A percentile compares a stretch with the other conserved stretches of the same genome.
phyloP scores from a whole-genome alignment of 768 basidiomycete species.

The Albatrellus ellisii region DNA sequence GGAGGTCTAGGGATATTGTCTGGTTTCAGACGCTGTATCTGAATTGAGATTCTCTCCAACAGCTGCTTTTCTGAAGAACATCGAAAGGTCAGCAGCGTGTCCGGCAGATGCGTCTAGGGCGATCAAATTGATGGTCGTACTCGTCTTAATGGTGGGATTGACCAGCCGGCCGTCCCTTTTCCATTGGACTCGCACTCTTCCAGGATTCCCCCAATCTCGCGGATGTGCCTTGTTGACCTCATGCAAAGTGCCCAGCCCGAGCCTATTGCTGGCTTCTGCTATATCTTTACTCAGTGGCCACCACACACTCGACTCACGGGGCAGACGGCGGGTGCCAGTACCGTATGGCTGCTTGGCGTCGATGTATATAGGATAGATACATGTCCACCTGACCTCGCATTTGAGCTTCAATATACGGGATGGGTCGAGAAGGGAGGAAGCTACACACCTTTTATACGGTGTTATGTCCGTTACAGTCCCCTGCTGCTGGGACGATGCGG shows the following conservation, averaged over 20 bases:
- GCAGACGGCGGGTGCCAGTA: conserved; percentile 71
- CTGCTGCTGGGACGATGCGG: conserved; percentile 15
- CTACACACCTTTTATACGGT: conserved; percentile 68
- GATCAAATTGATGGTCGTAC: conserved; percentile 30
- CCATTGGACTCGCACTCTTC: conserved; percentile 87
- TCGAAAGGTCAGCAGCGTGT: conserved; percentile 1
- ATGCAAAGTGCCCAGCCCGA: conserved; percentile 73
- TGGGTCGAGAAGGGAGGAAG: neutral
- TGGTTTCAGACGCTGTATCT: conserved; percentile 62
- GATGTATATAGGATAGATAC: conserved; percentile 93
- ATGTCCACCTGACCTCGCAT: conserved; percentile 64
- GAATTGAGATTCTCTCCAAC: conserved; percentile 57
- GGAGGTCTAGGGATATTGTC: conserved; percentile 57
- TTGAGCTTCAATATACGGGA: neutral
- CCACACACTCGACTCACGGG: conserved; percentile 72
- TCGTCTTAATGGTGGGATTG: conserved; percentile 60
- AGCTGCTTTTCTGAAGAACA: conserved; percentile 49
- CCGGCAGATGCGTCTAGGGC: neutral
- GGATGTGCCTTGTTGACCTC: conserved; percentile 89
- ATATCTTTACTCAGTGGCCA: conserved; percentile 95
- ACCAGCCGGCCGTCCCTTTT: conserved; percentile 64
- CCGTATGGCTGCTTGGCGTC: conserved; percentile 89
- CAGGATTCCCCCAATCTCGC: conserved; percentile 97
- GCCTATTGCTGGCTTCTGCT: conserved; percentile 61
- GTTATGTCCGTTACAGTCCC: conserved; percentile 54